Evolutionary conservation across 768 basidiomycete genomes (phyloP).

Genomic region (Cystobasidium ongulense): DNA sequence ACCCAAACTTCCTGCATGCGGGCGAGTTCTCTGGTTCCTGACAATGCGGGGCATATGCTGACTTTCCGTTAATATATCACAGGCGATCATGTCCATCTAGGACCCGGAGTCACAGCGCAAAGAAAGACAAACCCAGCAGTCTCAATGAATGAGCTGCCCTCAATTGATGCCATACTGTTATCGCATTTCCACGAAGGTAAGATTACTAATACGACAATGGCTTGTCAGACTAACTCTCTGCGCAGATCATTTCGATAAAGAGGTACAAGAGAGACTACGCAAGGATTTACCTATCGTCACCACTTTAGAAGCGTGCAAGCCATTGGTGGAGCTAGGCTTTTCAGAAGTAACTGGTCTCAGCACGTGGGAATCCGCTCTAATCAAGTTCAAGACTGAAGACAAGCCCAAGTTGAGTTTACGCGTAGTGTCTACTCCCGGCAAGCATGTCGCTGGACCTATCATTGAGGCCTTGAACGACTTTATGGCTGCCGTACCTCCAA

Average conservation of each 20-base stretch:
- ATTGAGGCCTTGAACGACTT: slow-evolving; percentile 40
- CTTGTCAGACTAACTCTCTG: slow-evolving; percentile 12
- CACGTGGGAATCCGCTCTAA: slow-evolving; percentile 38
- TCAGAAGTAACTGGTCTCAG: slow-evolving; percentile 34
- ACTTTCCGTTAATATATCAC: background rate
- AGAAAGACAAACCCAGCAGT: slow-evolving; percentile 45
- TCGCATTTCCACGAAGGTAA: slow-evolving; percentile 42
- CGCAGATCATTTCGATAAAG: slow-evolving; percentile 46
- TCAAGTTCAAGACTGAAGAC: slow-evolving; percentile 22
- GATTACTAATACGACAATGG: background rate
- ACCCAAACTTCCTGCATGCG: slow-evolving; percentile 43
- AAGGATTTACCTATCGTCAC: slow-evolving; percentile 46
- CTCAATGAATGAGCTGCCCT: slow-evolving; percentile 43
- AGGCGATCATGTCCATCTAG: slow-evolving; percentile 35
- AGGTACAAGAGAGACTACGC: slow-evolving; percentile 44
- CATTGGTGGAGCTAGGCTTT: slow-evolving; percentile 34
- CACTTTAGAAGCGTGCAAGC: slow-evolving; percentile 42
- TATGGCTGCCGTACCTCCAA: slow-evolving; percentile 43
- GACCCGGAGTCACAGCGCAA: slow-evolving; percentile 43
- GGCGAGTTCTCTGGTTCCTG: slow-evolving; percentile 40
- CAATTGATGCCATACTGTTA: slow-evolving; percentile 44
- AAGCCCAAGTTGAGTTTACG: slow-evolving; percentile 27
- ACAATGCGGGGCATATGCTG: too few species aligned
- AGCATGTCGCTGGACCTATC: slow-evolving; percentile 43
- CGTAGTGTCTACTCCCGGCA: slow-evolving; percentile 44